These are phyloP conservation scores for Penicillium sp. DNA, from an alignment of 2,329 filamentous ascomycete species.

Conservation along the genomic window DNA sequence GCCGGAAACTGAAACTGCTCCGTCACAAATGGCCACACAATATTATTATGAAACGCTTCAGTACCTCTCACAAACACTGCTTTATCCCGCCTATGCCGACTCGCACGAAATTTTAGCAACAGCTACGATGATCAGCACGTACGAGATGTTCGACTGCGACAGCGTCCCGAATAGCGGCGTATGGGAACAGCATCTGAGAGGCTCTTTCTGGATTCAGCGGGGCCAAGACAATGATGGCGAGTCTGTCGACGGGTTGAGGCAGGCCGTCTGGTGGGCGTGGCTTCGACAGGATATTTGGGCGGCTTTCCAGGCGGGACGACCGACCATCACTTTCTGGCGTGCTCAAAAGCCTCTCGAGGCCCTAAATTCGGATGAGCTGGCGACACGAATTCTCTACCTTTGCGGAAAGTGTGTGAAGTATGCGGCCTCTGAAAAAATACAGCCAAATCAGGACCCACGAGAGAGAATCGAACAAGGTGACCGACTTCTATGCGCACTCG, in stretches of 20 bases:
- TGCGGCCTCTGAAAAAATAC: constrained; percentile 50
- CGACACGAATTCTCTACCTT: constrained; percentile 53
- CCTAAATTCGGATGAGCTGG: constrained; percentile 59
- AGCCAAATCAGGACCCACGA: constrained; percentile 46
- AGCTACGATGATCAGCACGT: constrained; percentile 63
- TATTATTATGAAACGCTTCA: constrained; percentile 67
- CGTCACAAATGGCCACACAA: constrained; percentile 33
- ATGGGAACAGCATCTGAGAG: constrained; percentile 66
- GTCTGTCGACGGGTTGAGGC: constrained; percentile 55
- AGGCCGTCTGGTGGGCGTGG: constrained; percentile 69
- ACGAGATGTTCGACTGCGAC: constrained; percentile 64
- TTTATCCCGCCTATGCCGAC: constrained; percentile 60
- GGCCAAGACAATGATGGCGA: constrained; percentile 64
- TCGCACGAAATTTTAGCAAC: constrained; percentile 60
- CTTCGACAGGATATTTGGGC: constrained; percentile 67
- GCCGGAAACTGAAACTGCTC: background rate
- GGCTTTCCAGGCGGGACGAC: constrained; percentile 61
- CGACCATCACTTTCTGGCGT: constrained; percentile 62
- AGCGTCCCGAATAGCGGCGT: constrained; percentile 44
- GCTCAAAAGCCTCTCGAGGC: constrained; percentile 53
- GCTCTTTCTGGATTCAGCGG: constrained; percentile 67
- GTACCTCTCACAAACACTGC: constrained; percentile 63
- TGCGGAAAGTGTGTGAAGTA: constrained; percentile 61
- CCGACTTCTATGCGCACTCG: constrained; percentile 50
- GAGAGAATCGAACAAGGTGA: constrained; percentile 50